Percentiles rank a stretch among this genome's conserved stretches.
Conservation (phyloP, 805 yeast species). For the Kuraishia piskuri region DNA sequence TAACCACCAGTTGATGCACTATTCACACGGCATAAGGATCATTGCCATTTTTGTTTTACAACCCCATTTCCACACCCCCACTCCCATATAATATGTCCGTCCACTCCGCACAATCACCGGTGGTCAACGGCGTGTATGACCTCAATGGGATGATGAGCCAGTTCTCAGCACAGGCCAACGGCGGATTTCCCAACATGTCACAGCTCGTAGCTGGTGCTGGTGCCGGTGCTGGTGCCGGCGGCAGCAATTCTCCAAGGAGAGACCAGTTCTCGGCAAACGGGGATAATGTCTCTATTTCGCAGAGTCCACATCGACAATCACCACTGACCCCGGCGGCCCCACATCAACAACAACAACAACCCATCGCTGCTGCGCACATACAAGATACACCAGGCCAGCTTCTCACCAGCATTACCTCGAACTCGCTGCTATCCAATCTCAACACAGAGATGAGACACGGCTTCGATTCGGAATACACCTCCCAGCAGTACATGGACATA, state of each 20-base stretch:
- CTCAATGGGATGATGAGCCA: background rate
- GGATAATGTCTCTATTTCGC: background rate
- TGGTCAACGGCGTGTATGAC: background rate
- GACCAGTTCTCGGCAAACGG: background rate
- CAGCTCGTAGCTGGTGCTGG: background rate
- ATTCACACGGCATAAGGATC: too few species aligned
- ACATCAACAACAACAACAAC: background rate
- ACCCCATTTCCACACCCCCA: too few species aligned
- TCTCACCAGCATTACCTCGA: background rate
- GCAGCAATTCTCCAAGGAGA: background rate
- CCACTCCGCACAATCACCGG: background rate
- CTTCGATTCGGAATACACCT: slow-evolving; percentile 49
- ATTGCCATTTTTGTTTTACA: too few species aligned
- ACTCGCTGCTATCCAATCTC: slow-evolving; percentile 20
- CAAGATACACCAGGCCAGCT: background rate
- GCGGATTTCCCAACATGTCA: background rate
- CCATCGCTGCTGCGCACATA: too few species aligned
- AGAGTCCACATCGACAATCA: background rate
- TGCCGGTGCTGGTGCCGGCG: too few species aligned
- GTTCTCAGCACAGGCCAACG: background rate
- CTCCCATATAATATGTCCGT: too few species aligned
- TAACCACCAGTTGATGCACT: too few species aligned
- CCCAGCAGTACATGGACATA: slow-evolving; percentile 44
- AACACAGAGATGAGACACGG: slow-evolving; percentile 62
- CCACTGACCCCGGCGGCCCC: too few species aligned